phyloP scores from a whole-genome alignment of 1,284 basidiomycete genomes.

The Chiua sp. region DNA sequence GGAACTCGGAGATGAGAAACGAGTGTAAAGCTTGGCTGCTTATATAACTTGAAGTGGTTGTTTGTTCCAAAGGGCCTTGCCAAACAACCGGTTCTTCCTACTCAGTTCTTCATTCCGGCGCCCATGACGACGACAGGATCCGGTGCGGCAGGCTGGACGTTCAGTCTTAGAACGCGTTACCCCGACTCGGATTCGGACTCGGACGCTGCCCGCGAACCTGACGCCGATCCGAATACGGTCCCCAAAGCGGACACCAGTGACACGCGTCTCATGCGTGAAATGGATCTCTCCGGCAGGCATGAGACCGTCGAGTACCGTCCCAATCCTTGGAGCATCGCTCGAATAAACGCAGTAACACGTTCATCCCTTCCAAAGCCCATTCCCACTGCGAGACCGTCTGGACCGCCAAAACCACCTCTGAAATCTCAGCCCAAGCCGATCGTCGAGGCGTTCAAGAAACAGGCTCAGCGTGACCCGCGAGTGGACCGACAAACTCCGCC shows the following conservation, averaged over 20 bases:
- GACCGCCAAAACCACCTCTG: neutral
- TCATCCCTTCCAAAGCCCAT: slow-evolving; percentile 17
- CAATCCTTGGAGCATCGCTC: slow-evolving; percentile 79
- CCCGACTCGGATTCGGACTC: slow-evolving; percentile 34
- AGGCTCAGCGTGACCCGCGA: slow-evolving; percentile 7
- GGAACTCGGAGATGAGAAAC: neutral
- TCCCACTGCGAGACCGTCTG: neutral
- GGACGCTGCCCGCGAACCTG: neutral
- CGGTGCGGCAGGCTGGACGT: slow-evolving; percentile 36
- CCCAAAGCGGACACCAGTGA: slow-evolving; percentile 27
- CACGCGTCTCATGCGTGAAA: slow-evolving; percentile 47
- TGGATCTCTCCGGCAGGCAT: slow-evolving; percentile 62
- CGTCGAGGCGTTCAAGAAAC: slow-evolving; percentile 35
- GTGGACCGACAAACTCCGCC: neutral
- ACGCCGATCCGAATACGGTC: slow-evolving; percentile 8
- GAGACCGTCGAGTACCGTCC: slow-evolving; percentile 67
- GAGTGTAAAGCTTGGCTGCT: neutral
- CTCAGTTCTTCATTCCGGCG: neutral
- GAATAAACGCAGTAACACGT: slow-evolving; percentile 68
- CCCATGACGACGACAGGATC: slow-evolving; percentile 2
- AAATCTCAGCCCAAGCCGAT: slow-evolving; percentile 24
- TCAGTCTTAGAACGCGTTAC: slow-evolving; percentile 33
- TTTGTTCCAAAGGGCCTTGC: slow-evolving; percentile 20
- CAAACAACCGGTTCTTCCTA: slow-evolving; percentile 22
- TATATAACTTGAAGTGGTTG: slow-evolving; percentile 1